Conservation (phyloP, 805 yeast genomes). For the Millerozyma acaciae region DNA sequence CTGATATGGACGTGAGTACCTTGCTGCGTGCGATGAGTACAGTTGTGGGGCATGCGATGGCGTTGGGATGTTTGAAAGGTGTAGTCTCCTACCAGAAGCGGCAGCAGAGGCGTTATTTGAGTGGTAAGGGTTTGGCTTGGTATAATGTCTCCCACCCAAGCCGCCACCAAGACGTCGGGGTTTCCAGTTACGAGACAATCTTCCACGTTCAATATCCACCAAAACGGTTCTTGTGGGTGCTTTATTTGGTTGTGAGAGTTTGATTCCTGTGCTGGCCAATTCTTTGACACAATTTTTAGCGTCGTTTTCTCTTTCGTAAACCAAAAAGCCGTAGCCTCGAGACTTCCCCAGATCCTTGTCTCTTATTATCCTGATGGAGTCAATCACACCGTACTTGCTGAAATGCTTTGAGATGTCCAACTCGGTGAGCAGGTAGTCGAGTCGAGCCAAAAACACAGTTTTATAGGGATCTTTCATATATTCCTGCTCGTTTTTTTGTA, state of each 20-base stretch:
- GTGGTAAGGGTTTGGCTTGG: slow-evolving; percentile 26
- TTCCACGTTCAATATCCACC: slow-evolving; percentile 72
- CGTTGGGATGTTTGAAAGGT: slow-evolving; percentile 12
- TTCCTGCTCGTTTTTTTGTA: slow-evolving; percentile 25
- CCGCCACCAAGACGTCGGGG: slow-evolving; percentile 88
- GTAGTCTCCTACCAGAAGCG: slow-evolving; percentile 25
- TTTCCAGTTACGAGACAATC: slow-evolving; percentile 61
- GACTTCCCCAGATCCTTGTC: slow-evolving; percentile 44
- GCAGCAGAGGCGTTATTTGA: slow-evolving; percentile 35
- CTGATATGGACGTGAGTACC: too few relatives aligned
- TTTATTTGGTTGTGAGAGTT: slow-evolving; percentile 34
- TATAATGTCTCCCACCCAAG: slow-evolving; percentile 77
- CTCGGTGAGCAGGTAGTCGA: slow-evolving; percentile 63
- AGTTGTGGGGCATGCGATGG: not conserved
- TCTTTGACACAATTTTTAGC: slow-evolving; percentile 60
- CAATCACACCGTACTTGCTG: slow-evolving; percentile 66
- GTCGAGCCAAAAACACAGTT: slow-evolving; percentile 75
- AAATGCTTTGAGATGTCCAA: slow-evolving; percentile 63
- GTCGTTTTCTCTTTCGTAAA: slow-evolving; percentile 57
- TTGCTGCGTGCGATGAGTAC: slow-evolving; percentile 1
- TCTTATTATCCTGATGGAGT: slow-evolving; percentile 40
- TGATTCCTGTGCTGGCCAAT: slow-evolving; percentile 44
- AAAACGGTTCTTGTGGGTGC: slow-evolving; percentile 46
- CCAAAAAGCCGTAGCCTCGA: slow-evolving; percentile 81
- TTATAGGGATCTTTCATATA: slow-evolving; percentile 58